These are phyloP conservation scores for Abelmoschus esculentus DNA, from an alignment of 345 rosid species.

Conservation along the genomic window DNA sequence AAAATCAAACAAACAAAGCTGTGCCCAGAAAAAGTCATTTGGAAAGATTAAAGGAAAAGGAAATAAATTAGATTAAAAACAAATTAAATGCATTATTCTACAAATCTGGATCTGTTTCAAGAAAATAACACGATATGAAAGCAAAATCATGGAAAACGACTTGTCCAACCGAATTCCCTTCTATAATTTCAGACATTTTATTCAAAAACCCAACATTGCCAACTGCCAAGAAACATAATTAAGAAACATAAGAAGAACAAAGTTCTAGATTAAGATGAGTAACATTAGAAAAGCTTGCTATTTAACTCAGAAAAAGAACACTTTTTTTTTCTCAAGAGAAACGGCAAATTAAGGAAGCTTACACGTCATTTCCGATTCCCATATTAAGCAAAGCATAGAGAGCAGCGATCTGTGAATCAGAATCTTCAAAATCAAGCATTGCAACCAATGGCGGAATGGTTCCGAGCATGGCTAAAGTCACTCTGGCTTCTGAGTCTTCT, in stretches of 20 bases:
- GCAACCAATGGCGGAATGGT: constrained; percentile 87
- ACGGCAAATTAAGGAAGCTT: constrained; percentile 21
- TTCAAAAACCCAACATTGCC: background rate
- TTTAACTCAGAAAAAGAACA: background rate
- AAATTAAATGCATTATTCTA: too few species aligned
- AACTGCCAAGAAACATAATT: background rate
- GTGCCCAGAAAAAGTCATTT: background rate
- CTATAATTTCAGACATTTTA: background rate
- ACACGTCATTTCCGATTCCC: constrained; percentile 85
- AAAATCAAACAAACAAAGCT: background rate
- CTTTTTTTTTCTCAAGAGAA: background rate
- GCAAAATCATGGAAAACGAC: background rate
- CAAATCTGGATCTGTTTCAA: too few species aligned
- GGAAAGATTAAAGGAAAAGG: too few species aligned
- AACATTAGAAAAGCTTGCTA: background rate
- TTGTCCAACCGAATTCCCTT: background rate
- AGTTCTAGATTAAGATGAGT: too few species aligned
- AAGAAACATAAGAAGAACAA: too few species aligned
- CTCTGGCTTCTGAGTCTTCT: constrained; percentile 64
- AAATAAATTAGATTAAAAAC: too few species aligned
- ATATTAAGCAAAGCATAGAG: constrained; percentile 89
- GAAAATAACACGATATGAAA: too few species aligned
- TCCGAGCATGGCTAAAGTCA: constrained; percentile 83
- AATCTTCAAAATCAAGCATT: constrained; percentile 55
- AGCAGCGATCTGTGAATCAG: constrained; percentile 54